These are phyloP conservation scores for Mycena metata DNA, from an alignment of 768 basidiomycete genomes.

Conservation along the genomic window DNA sequence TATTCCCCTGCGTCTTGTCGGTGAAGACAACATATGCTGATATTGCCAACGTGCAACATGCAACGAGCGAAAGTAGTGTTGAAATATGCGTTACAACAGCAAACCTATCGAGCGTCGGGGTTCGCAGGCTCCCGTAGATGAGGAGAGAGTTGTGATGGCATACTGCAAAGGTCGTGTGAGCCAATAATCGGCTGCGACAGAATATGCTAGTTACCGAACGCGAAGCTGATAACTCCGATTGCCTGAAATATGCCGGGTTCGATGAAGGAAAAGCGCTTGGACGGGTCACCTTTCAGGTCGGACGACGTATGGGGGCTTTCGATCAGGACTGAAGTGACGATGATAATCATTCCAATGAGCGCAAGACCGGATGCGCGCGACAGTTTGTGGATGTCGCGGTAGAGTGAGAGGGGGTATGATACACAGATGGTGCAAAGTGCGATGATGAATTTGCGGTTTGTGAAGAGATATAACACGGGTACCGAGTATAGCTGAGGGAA, in stretches of 20 bases:
- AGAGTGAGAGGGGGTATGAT: conserved; percentile 94
- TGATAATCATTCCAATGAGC: conserved; percentile 93
- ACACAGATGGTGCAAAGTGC: conserved; percentile 87
- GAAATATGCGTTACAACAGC: conserved; percentile 93
- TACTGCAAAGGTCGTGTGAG: conserved; percentile 57
- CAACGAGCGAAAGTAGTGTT: conserved; percentile 84
- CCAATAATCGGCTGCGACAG: not conserved
- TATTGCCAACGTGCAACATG: conserved; percentile 88
- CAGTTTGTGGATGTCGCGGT: conserved; percentile 98
- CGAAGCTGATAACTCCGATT: conserved; percentile 97
- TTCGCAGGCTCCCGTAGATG: conserved; percentile 93
- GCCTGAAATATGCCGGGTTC: conserved; percentile 91
- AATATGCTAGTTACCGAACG: conserved; percentile 65
- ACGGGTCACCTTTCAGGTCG: conserved; percentile 83
- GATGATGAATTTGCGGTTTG: conserved; percentile 92
- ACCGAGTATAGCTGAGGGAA: conserved; percentile 79
- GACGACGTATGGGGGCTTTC: conserved; percentile 83
- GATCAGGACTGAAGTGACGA: conserved; percentile 87
- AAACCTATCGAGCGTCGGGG: conserved; percentile 95
- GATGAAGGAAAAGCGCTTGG: conserved; percentile 80
- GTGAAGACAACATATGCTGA: conserved; percentile 93
- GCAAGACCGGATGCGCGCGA: conserved; percentile 93
- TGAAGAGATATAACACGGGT: conserved; percentile 82
- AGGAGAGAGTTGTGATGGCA: conserved; percentile 98
- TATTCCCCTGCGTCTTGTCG: conserved; percentile 93